phyloP scores from a whole-genome alignment of 2,329 filamentous ascomycete species.

The Canariomyces notabilis region DNA sequence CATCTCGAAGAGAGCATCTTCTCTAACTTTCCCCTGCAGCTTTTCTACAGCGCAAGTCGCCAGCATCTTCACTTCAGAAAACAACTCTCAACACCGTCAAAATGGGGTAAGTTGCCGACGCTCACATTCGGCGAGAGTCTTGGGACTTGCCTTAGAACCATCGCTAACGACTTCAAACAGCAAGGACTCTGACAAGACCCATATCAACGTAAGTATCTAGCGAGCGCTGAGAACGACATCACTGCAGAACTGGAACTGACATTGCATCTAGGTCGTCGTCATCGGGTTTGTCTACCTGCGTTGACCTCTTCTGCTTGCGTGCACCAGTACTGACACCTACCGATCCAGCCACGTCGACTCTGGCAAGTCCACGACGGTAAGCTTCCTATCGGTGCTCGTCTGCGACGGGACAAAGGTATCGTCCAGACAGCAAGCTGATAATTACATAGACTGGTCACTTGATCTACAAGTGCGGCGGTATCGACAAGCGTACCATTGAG shows the following conservation, averaged over 20 bases:
- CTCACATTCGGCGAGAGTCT: neutral
- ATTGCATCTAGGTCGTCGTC: conserved; percentile 27
- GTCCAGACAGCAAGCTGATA: conserved; percentile 11
- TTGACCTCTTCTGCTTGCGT: neutral
- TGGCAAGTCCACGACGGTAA: conserved; percentile 97
- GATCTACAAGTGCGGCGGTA: conserved; percentile 99
- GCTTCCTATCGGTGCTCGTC: conserved; percentile 28
- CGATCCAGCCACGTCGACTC: conserved; percentile 86
- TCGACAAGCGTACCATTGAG: conserved; percentile 99
- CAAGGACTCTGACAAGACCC: conserved; percentile 93
- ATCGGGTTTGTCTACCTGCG: conserved; percentile 24
- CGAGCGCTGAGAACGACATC: neutral
- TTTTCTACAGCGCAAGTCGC: conserved; percentile 21
- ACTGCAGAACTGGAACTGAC: neutral
- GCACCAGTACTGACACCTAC: conserved; percentile 1
- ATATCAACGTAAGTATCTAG: conserved; percentile 64
- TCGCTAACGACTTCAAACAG: conserved; percentile 42
- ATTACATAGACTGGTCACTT: conserved; percentile 64
- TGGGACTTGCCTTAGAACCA: neutral
- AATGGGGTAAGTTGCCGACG: conserved; percentile 25
- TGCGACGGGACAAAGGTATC: conserved; percentile 9
- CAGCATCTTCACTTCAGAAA: conserved; percentile 14
- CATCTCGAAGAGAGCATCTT: conserved; percentile 5
- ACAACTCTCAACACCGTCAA: conserved; percentile 21
- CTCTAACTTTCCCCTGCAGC: conserved; percentile 15